phyloP scores from a whole-genome alignment of 805 yeast species.

The Metschnikowia orientalis region DNA sequence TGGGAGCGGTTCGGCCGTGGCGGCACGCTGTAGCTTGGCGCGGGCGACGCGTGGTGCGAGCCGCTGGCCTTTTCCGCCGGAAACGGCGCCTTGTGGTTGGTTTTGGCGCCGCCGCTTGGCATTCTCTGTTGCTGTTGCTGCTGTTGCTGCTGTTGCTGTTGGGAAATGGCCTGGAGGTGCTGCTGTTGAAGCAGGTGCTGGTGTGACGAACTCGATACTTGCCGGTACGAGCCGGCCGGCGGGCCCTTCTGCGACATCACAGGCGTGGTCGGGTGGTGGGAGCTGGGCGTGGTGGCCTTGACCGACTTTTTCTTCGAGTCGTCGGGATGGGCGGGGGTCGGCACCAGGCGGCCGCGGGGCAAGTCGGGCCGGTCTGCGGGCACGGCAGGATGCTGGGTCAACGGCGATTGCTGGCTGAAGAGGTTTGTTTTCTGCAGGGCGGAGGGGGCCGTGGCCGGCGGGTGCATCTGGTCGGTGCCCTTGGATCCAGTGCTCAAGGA shows the following conservation, averaged over 20 bases:
- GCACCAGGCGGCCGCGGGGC: conserved; percentile 5
- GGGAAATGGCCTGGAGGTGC: conserved; percentile 19
- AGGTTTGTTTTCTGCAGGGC: background rate
- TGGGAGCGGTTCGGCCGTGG: background rate
- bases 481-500: background rate
- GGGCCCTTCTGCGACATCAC: conserved; percentile 1
- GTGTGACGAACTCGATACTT: too few species aligned
- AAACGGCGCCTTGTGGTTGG: conserved; percentile 1
- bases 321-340: background rate
- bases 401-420: conserved; percentile 3
- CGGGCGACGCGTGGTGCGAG: background rate
- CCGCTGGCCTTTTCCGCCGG: conserved; percentile 1
- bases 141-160: conserved; percentile 25
- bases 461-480: background rate
- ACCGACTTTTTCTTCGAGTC: background rate
- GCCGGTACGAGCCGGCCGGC: too few species aligned
- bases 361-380: conserved; percentile 4
- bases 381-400: conserved; percentile 1
- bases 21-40: background rate
- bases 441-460: background rate
- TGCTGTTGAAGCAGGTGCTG: conserved; percentile 18
- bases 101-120: too few species aligned
- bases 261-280: conserved; percentile 12
- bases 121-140: conserved; percentile 7
- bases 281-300: conserved; percentile 3